These are phyloP conservation scores for Zymoseptoria ardabiliae DNA, from an alignment of 2,329 filamentous ascomycete species.

Conservation along the genomic window DNA sequence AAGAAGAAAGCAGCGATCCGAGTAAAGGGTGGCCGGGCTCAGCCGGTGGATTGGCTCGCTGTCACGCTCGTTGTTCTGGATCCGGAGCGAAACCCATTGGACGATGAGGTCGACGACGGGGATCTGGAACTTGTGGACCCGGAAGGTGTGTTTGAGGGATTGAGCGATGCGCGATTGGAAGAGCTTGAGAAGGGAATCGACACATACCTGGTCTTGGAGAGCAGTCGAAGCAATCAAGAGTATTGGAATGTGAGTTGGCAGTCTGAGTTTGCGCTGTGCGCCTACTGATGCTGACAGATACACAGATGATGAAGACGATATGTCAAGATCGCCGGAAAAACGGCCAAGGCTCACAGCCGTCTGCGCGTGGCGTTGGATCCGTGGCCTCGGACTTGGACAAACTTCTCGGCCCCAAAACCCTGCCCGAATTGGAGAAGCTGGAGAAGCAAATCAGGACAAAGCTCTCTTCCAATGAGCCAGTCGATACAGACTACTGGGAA, in stretches of 20 bases:
- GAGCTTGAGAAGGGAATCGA: slow-evolving; percentile 80
- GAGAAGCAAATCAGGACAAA: slow-evolving; percentile 84
- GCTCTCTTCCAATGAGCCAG: slow-evolving; percentile 77
- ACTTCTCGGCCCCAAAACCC: slow-evolving; percentile 75
- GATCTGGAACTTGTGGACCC: slow-evolving; percentile 72
- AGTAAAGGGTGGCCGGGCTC: slow-evolving; percentile 82
- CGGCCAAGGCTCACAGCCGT: slow-evolving; percentile 46
- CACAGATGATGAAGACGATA: slow-evolving; percentile 70
- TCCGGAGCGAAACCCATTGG: slow-evolving; percentile 65
- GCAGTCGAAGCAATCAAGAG: slow-evolving; percentile 66
- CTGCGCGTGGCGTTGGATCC: slow-evolving; percentile 70
- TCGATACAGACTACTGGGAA: slow-evolving; percentile 97
- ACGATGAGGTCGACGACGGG: slow-evolving; percentile 71
- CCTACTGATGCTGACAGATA: slow-evolving; percentile 17
- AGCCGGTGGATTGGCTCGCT: slow-evolving; percentile 87
- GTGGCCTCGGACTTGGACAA: slow-evolving; percentile 84
- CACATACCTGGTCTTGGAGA: slow-evolving; percentile 72
- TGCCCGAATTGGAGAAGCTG: slow-evolving; percentile 76
- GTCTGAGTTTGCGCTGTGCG: slow-evolving; percentile 3
- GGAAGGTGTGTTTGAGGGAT: slow-evolving; percentile 67
- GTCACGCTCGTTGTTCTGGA: slow-evolving; percentile 88
- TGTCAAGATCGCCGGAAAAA: slow-evolving; percentile 69
- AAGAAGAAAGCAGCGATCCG: slow-evolving; percentile 98
- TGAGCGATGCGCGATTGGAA: slow-evolving; percentile 58
- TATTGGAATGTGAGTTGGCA: slow-evolving; percentile 65